Evolutionary conservation across 1,139 yeast species (phyloP), one percentile per base, ranked within the genome.

Genomic region (Taiozyma sp.): DNA sequence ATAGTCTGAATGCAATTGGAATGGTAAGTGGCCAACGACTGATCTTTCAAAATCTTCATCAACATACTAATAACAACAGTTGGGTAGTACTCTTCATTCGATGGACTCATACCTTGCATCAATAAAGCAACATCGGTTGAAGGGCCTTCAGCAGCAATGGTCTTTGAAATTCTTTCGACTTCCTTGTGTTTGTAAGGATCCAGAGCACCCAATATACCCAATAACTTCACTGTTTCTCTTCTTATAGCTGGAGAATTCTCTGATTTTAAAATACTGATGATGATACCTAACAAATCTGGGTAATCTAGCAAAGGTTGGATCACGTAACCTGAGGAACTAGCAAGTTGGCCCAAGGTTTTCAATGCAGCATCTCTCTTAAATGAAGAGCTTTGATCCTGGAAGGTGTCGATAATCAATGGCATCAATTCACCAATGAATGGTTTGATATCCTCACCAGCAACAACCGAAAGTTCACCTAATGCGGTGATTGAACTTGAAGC

Each of bases 111-210:
- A 1, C 97, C 97, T 64, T 87, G 88, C 91, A 93, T 90, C 49
- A 95, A 73, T 43, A 93, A 73, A 4, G 93, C 90, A 57, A 93
- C 89, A 64, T 95, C 99, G 10, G 91, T 82, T 0, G 97, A 88
- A 2, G 96, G 93, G 0, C 92, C 88, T 57, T 87, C 96, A 1
- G 83, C 86, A 0, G 88, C 81, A 28, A 76, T 76, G 48, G 76
- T 78, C 6, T 84, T 82, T 3, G 85, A 81, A 16, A 78, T 79
- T 54, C 89, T 84, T 64, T 92, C 98, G 10, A 92, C 91, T 63
- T 90, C 97, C 50, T 97, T 82, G 61, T 91, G 95, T 63, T 89
- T 91, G 66, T 92, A 93, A 1, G 99, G 99, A 69, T 95, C 99
- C 48, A 95, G 74, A 0, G 99, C 99, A 54, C 99, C 99, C 44